phyloP scores from a whole-genome alignment of 2,329 filamentous ascomycete genomes.

The Calonectria ilicicola region DNA sequence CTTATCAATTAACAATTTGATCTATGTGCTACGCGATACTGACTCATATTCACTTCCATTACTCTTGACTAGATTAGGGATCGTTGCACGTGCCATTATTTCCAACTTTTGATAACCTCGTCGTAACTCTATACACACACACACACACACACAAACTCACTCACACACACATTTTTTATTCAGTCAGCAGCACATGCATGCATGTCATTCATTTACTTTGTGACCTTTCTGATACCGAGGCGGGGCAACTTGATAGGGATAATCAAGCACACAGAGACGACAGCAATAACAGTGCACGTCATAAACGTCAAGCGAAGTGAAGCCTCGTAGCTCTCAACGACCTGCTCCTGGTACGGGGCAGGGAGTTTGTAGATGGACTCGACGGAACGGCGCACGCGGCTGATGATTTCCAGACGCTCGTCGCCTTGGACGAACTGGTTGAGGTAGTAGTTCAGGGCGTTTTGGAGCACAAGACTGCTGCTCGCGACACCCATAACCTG shows the following conservation, averaged over 20 bases:
- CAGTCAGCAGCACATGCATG: not conserved
- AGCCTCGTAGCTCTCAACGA: constrained; percentile 65
- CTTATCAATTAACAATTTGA: constrained; percentile 17
- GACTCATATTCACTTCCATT: not conserved
- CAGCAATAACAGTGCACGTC: constrained; percentile 58
- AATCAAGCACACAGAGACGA: constrained; percentile 61
- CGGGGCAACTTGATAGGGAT: constrained; percentile 66
- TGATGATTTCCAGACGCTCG: constrained; percentile 68
- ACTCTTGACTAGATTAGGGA: not conserved
- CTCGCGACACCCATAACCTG: constrained; percentile 79
- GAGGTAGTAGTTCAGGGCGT: constrained; percentile 72
- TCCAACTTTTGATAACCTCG: not conserved
- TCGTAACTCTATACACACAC: not conserved
- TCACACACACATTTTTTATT: not conserved
- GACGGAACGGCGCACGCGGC: constrained; percentile 64
- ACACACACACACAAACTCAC: not conserved
- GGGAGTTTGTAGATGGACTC: constrained; percentile 62
- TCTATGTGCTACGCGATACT: not conserved
- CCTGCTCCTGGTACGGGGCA: constrained; percentile 62
- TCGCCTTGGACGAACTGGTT: constrained; percentile 67
- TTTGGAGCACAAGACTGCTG: constrained; percentile 80
- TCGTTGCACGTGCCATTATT: not conserved
- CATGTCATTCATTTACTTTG: not conserved
- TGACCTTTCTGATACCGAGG: constrained; percentile 55
- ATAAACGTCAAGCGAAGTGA: constrained; percentile 62